These are phyloP conservation scores for Tetragonia tetragonoides DNA, from an alignment of 148 eudicot genomes.

Conservation along the genomic window DNA sequence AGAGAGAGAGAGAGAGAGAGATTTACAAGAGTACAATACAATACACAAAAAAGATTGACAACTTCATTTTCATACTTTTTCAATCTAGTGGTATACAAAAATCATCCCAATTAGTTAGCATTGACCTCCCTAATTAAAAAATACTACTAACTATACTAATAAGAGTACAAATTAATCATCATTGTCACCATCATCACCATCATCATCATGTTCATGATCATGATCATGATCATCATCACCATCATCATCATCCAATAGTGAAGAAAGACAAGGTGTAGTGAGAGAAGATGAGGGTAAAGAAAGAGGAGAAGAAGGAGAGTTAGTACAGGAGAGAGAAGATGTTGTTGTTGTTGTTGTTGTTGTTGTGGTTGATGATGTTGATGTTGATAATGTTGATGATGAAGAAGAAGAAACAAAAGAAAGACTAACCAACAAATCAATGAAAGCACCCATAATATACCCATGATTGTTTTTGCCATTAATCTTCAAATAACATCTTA, in stretches of 20 bases:
- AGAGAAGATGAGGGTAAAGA: conserved; percentile 45
- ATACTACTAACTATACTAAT: background rate
- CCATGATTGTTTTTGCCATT: conserved; percentile 62
- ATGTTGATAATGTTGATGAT: conserved; percentile 18
- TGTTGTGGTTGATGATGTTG: background rate
- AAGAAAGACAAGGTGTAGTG: conserved; percentile 53
- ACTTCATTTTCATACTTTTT: background rate
- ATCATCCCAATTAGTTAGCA: conserved; percentile 20
- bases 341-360: conserved; percentile 24
- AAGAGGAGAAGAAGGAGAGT: conserved; percentile 40
- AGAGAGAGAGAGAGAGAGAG: background rate
- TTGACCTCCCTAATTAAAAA: conserved; percentile 9
- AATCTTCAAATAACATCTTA: conserved; percentile 61
- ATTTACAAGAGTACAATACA: background rate
- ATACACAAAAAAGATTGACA: background rate
- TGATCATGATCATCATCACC: conserved; percentile 31
- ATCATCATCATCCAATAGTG: conserved; percentile 42
- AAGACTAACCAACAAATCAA: conserved; percentile 57
- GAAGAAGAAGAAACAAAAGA: conserved; percentile 20
- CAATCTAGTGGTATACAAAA: conserved; percentile 14
- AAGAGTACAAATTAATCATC: background rate
- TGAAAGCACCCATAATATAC: conserved; percentile 71
- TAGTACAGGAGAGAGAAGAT: conserved; percentile 29
- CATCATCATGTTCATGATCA: background rate
- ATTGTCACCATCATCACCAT: background rate